A percentile compares a stretch with the other conserved stretches of the same genome.
These are phyloP conservation scores for Trichophyton mentagrophytes DNA, from an alignment of 2,329 filamentous ascomycete genomes.

Conservation along the genomic window DNA sequence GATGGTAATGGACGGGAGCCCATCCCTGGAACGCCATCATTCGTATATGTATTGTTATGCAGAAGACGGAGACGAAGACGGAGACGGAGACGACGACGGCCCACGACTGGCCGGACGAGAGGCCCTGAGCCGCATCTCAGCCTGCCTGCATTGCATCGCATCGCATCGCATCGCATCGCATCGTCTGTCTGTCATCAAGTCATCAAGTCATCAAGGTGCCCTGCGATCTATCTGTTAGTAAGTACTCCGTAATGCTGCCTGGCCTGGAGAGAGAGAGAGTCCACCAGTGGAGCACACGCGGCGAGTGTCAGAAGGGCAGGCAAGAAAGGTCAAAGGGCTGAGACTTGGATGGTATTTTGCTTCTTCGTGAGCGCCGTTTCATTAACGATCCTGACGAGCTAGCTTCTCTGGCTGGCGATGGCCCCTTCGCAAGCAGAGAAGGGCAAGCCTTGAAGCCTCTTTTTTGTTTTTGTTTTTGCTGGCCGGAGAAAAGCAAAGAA, in stretches of 20 bases:
- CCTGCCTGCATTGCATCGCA: not conserved
- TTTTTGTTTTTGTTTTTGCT: too few relatives aligned
- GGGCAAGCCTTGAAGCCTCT: not conserved
- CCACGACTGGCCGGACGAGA: too few relatives aligned
- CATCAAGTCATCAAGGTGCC: not conserved
- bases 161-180: not conserved
- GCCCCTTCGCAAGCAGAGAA: not conserved
- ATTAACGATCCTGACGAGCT: not conserved
- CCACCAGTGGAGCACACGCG: not conserved
- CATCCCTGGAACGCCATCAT: not conserved
- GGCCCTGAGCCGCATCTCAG: not conserved
- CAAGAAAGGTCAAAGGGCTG: not conserved
- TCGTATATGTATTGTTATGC: not conserved
- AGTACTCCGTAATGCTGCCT: too few relatives aligned
- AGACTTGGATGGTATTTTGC: not conserved
- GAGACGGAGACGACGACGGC: too few relatives aligned
- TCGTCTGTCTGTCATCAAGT: too few relatives aligned
- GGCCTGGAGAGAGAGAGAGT: not conserved
- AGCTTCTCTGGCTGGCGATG: not conserved
- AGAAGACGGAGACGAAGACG: too few relatives aligned
- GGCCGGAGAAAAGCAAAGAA: not conserved
- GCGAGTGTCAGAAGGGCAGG: not conserved
- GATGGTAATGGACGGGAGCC: not conserved
- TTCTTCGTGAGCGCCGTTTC: not conserved
- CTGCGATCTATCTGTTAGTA: not conserved